Conservation (phyloP, 495 filamentous ascomycete species). For the Annulohypoxylon maeteangense region DNA sequence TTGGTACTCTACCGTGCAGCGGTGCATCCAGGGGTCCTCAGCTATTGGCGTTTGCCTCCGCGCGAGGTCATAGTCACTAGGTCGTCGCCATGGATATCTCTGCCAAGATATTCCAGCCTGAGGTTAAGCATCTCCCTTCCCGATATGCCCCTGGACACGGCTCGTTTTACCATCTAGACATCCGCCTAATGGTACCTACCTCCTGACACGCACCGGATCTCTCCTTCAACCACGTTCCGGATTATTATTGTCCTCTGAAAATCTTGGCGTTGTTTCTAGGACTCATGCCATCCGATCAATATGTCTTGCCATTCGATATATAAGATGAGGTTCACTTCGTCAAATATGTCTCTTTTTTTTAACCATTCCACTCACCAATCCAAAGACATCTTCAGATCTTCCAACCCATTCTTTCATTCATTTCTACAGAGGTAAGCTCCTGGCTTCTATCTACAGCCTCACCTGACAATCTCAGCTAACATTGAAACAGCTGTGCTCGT, state of each 20-base stretch:
- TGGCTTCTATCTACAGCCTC: constrained; percentile 9
- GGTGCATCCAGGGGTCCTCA: constrained; percentile 22
- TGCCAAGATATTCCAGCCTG: constrained; percentile 40
- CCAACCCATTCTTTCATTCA: constrained; percentile 56
- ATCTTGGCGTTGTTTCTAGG: constrained; percentile 54
- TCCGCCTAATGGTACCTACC: constrained; percentile 50
- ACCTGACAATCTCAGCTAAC: constrained; percentile 35
- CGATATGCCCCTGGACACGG: constrained; percentile 37
- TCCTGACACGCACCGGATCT: constrained; percentile 61
- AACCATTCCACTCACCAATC: constrained; percentile 53
- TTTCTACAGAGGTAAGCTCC: constrained; percentile 59
- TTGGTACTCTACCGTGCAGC: constrained; percentile 14
- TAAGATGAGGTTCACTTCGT: constrained; percentile 48
- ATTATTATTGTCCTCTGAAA: constrained; percentile 49
- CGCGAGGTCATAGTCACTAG: constrained; percentile 20
- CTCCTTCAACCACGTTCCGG: constrained; percentile 54
- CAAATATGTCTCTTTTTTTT: constrained; percentile 46
- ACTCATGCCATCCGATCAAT: constrained; percentile 50
- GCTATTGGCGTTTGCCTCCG: constrained; percentile 13
- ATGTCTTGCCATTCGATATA: constrained; percentile 50
- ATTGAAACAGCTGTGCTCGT: constrained; percentile 59
- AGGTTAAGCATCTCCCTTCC: constrained; percentile 38
- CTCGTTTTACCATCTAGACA: constrained; percentile 55
- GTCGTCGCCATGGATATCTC: constrained; percentile 24
- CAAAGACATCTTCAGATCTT: constrained; percentile 48